Percentiles rank a stretch among this genome's conserved stretches.
Conservation (phyloP, 202 grass and related monocot species). For the Elaeis oleifera region DNA sequence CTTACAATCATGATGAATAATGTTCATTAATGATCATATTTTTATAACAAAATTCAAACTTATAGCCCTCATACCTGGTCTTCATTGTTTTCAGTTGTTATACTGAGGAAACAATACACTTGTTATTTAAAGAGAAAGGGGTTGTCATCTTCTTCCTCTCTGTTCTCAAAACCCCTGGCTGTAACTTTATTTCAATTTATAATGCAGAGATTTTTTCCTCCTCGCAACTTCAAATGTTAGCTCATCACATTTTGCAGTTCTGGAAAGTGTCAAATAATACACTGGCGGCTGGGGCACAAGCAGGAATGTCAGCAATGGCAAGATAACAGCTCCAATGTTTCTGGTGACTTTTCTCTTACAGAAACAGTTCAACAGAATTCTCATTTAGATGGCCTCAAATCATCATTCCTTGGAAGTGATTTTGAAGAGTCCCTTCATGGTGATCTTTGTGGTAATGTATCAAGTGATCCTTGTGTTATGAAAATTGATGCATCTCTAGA, state of each 20-base stretch:
- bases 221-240: too few relatives aligned
- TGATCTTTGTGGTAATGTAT: constrained; percentile 46
- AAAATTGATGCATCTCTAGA: constrained; percentile 34
- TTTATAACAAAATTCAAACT: too few relatives aligned
- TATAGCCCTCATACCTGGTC: too few relatives aligned
- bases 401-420: constrained; percentile 52
- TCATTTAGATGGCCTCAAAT: constrained; percentile 60
- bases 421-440: constrained; percentile 31
- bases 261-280: constrained; percentile 95
- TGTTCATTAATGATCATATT: too few relatives aligned
- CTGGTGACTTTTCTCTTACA: constrained; percentile 24
- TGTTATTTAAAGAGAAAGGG: too few relatives aligned
- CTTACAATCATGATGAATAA: too few relatives aligned
- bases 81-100: too few relatives aligned
- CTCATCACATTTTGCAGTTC: constrained; percentile 42
- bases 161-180: too few relatives aligned
- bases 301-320: constrained; percentile 72
- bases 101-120: too few relatives aligned
- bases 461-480: constrained; percentile 43
- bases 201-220: too few relatives aligned
- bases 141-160: too few relatives aligned
- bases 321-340: constrained; percentile 30
- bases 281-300: constrained; percentile 95
- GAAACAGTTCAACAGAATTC: constrained; percentile 43
- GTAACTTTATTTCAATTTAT: too few relatives aligned